Evolutionary conservation across 495 filamentous ascomycete genomes (phyloP), one percentile per base, ranked within the genome.

Genomic region (Evernia prunastri): DNA sequence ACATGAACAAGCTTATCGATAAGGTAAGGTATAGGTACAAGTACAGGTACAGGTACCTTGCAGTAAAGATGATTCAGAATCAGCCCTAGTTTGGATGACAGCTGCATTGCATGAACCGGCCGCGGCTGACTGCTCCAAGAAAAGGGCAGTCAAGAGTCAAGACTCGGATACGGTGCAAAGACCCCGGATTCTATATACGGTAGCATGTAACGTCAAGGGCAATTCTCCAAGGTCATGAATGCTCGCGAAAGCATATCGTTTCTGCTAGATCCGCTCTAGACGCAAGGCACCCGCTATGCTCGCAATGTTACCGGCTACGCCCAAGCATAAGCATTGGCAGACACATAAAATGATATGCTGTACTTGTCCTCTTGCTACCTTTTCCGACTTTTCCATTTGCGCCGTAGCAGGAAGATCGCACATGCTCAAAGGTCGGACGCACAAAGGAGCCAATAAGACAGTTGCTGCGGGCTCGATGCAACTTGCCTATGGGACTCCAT

Each of bases 251-350:
- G 12, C 51, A 58, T 25, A n/a, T n/a, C n/a, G n/a, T 13, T 63
- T 35, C 15, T 39, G 40, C 31, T 40, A 57, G 35, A 39, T 31
- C 42, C 42, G 36, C 33, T 63, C 31, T 60, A 42, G 45, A 67
- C 61, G 61, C 61, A 63, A 64, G 57, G 60, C 61, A 54, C 60
- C 56, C 65, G 65, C 65, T 67, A 67, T 67, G 65, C 65, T 49
- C 25, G 54, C 40, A 63, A 23, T 27, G 27, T 58, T 31, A 51
- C 27, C 54, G 27, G 60, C 65, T 40, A 59, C 59, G 56, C 53
- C 39, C 25, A 63, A 58, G 54, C 54, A 63, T 51, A 63, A 58
- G 54, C 54, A 63, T 51, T 23, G 54, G 35, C 23, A 58, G 40
- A 54, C 61, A 63, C 25, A 33, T 29, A 20, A n/a, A 35, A 25